Percentiles rank a stretch among this genome's conserved stretches.
Conservation (phyloP, 2,329 filamentous ascomycete species). For the Aotearoamyces nothofagi region DNA sequence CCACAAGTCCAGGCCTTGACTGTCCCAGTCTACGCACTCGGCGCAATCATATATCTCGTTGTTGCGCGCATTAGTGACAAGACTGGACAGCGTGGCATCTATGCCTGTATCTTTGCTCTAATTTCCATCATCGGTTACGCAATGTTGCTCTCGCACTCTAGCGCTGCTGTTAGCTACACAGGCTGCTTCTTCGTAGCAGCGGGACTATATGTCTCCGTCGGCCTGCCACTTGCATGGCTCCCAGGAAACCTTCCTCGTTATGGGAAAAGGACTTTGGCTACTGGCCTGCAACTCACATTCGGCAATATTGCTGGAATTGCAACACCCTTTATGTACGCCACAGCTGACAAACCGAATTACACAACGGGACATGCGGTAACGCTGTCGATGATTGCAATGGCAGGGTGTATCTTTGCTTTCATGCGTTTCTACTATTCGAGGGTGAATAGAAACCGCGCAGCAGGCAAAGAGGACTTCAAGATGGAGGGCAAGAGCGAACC, state of each 20-base stretch:
- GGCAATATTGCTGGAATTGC: constrained; percentile 46
- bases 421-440: background rate
- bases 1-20: constrained; percentile 50
- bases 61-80: constrained; percentile 42
- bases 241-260: constrained; percentile 43
- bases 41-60: constrained; percentile 42
- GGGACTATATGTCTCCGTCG: constrained; percentile 33
- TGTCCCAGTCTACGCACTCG: constrained; percentile 50
- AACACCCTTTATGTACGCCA: constrained; percentile 38
- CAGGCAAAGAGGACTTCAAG: too few species aligned
- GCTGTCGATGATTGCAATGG: constrained; percentile 29
- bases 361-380: constrained; percentile 34
- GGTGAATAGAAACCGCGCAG: background rate
- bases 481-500: too few species aligned
- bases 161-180: constrained; percentile 39
- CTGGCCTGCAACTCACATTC: constrained; percentile 40
- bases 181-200: constrained; percentile 45
- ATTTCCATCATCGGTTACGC: constrained; percentile 41
- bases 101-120: constrained; percentile 32
- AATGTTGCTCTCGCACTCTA: constrained; percentile 34
- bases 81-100: constrained; percentile 39
- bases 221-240: constrained; percentile 21
- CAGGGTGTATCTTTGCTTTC: background rate
- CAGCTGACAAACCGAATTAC: constrained; percentile 27
- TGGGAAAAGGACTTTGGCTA: constrained; percentile 43